These are phyloP conservation scores for Actinomortierella wolfii DNA, from an alignment of 371 early-diverging fungal genomes.

Conservation along the genomic window DNA sequence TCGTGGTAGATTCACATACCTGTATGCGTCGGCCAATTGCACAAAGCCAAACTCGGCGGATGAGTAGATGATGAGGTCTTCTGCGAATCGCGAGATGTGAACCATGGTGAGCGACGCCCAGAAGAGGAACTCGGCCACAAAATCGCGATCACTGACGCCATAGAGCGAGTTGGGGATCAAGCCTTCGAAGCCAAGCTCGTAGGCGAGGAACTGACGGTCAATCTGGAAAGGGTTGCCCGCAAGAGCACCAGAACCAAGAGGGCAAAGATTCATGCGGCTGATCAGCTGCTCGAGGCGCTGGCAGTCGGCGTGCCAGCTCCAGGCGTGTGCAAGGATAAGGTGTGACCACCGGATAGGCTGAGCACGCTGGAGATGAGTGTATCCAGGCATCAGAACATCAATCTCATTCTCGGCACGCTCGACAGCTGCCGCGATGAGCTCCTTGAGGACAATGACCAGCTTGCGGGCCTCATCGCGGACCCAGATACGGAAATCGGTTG, in stretches of 20 bases:
- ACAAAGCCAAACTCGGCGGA: constrained; percentile 94
- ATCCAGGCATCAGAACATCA: constrained; percentile 95
- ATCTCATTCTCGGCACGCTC: constrained; percentile 85
- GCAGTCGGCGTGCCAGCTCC: constrained; percentile 87
- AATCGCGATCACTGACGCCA: constrained; percentile 94
- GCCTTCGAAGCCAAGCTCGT: constrained; percentile 86
- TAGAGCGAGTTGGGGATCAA: constrained; percentile 87
- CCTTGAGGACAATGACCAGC: constrained; percentile 69
- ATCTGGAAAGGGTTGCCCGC: constrained; percentile 98
- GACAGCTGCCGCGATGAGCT: constrained; percentile 74
- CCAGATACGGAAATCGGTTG: constrained; percentile 98
- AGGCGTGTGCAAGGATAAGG: constrained; percentile 86
- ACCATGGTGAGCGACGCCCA: constrained; percentile 88
- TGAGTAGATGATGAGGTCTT: constrained; percentile 95
- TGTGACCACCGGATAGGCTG: constrained; percentile 98
- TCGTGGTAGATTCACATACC: constrained; percentile 48
- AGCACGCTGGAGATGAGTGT: constrained; percentile 98
- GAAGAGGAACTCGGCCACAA: constrained; percentile 94
- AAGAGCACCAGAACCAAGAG: constrained; percentile 93
- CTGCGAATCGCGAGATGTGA: constrained; percentile 91
- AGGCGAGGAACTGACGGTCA: constrained; percentile 86
- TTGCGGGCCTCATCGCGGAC: constrained; percentile 77
- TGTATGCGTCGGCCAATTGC: constrained; percentile 91
- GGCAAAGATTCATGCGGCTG: constrained; percentile 81
- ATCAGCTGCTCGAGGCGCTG: constrained; percentile 81